Percentiles rank a stretch among this genome's conserved stretches.
phyloP scores from a whole-genome alignment of 768 basidiomycete species.

The Daedaleopsis nitida region DNA sequence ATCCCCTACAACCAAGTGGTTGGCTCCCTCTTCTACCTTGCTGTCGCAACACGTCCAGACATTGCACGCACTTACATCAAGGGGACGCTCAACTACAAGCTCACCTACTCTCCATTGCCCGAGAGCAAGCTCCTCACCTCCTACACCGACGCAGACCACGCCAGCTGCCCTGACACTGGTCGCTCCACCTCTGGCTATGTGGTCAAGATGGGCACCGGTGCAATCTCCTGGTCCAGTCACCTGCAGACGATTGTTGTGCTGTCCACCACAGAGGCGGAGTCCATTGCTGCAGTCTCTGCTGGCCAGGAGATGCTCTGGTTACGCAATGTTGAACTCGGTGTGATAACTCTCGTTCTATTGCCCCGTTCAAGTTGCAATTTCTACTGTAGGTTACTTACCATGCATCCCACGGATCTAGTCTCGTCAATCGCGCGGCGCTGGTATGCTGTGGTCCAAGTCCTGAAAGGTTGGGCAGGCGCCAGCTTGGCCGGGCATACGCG shows the following conservation, averaged over 20 bases:
- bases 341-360: no score
- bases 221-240: conserved; percentile 40
- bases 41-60: conserved; percentile 36
- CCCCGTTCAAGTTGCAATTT: no score
- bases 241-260: conserved; percentile 42
- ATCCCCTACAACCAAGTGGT: conserved; percentile 17
- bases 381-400: no score
- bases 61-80: conserved; percentile 33
- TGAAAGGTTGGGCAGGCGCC: no score
- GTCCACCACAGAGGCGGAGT: conserved; percentile 45
- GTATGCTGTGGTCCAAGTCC: no score
- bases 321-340: no score
- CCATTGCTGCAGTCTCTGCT: conserved; percentile 36
- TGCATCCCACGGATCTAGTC: no score
- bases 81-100: no score
- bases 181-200: conserved; percentile 32
- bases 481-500: no score
- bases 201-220: conserved; percentile 37
- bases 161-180: conserved; percentile 10
- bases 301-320: conserved; percentile 36
- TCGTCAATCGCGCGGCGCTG: no score
- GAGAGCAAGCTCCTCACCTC: conserved; percentile 27
- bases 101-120: no score
- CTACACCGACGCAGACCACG: conserved; percentile 27
- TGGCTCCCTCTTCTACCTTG: conserved; percentile 32